Percentiles rank a stretch among this genome's conserved stretches.
Evolutionary conservation across 2,329 filamentous ascomycete species (phyloP).

Genomic region (Shiraia bambusicola): DNA sequence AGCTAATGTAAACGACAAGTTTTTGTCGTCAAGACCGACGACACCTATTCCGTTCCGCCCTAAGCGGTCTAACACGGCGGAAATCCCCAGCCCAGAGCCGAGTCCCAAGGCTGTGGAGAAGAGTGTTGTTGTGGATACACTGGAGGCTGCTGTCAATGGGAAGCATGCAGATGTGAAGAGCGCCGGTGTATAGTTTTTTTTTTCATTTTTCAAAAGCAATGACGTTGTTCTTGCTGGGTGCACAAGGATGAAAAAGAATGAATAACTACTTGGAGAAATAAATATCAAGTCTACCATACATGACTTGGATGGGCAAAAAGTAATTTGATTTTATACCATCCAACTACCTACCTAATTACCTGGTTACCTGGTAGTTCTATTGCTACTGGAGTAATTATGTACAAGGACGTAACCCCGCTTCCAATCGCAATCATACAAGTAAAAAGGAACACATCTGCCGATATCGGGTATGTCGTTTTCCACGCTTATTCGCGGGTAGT

Average conservation of each 20-base stretch:
- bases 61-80: constrained; percentile 54
- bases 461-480: no score
- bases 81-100: constrained; percentile 32
- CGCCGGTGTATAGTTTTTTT: constrained; percentile 15
- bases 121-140: constrained; percentile 26
- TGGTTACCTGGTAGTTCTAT: no score
- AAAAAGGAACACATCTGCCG: background rate
- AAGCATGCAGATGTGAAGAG: constrained; percentile 21
- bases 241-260: no score
- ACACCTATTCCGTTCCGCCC: constrained; percentile 67
- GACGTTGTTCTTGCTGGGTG: no score
- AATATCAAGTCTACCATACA: no score
- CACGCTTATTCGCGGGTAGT: no score
- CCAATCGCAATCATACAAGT: no score
- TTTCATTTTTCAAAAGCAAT: no score
- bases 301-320: no score
- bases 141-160: constrained; percentile 36
- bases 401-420: background rate
- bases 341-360: no score
- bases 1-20: constrained; percentile 52
- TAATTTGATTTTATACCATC: background rate
- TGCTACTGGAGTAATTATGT: no score
- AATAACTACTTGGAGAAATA: no score
- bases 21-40: constrained; percentile 68
- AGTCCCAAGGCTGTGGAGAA: constrained; percentile 21